Conservation (phyloP, 1,284 basidiomycete species). For the Puccinia polysora region DNA sequence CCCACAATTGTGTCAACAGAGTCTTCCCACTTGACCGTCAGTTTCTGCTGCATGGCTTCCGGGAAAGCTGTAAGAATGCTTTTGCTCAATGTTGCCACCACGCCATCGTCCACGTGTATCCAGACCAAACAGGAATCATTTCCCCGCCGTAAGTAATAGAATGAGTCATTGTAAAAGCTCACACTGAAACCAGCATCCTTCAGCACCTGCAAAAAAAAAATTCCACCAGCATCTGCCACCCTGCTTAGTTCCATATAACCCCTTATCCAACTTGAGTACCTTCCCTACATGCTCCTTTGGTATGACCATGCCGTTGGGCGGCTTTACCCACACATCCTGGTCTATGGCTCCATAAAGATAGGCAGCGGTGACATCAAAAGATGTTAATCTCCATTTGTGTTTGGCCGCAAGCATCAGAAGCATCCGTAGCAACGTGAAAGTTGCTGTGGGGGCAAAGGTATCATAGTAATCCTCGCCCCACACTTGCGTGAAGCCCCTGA, state of each 20-base stretch:
- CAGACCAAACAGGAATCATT: too few species aligned
- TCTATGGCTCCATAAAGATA: not conserved
- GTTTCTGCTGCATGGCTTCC: too few species aligned
- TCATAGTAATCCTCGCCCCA: not conserved
- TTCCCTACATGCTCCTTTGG: not conserved
- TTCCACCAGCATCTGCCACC: not conserved
- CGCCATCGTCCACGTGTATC: too few species aligned
- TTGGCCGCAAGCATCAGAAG: not conserved
- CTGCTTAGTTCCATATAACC: not conserved
- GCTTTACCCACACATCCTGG: not conserved
- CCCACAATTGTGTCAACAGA: too few species aligned
- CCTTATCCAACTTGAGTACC: not conserved
- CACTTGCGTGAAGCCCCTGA: not conserved
- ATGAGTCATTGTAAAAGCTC: too few species aligned
- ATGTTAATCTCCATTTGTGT: not conserved
- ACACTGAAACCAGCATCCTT: too few species aligned
- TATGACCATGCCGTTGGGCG: not conserved
- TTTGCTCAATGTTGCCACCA: too few species aligned
- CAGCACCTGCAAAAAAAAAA: too few species aligned
- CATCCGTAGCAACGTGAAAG: not conserved
- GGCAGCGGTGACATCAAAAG: not conserved
- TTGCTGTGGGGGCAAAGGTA: not conserved
- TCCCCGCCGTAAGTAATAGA: too few species aligned
- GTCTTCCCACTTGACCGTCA: too few species aligned
- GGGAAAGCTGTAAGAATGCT: too few species aligned